phyloP scores from a whole-genome alignment of 129 eudicot species.

The Artemisia argyi region DNA sequence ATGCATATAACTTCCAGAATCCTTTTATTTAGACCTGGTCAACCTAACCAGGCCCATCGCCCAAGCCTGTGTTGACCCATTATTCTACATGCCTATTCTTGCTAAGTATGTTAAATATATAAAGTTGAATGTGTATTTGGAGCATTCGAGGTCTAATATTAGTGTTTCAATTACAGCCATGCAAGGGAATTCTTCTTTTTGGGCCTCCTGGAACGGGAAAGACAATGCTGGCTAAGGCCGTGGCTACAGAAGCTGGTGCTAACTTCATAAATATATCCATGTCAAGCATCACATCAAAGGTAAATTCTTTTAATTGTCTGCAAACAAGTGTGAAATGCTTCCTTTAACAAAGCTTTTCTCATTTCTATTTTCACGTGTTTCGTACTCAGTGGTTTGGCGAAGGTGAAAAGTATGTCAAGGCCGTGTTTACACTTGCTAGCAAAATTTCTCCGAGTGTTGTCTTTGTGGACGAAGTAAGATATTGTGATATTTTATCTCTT shows the following conservation, averaged over 20 bases:
- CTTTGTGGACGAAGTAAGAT: constrained; percentile 89
- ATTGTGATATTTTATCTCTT: constrained; percentile 4
- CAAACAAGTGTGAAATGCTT: constrained; percentile 3
- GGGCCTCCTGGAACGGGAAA: constrained; percentile 99
- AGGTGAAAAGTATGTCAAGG: constrained; percentile 96
- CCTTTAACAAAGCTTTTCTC: constrained; percentile 15
- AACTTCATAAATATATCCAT: constrained; percentile 91
- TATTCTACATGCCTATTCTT: too few relatives aligned
- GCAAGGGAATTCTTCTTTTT: constrained; percentile 91
- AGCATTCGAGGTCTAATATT: constrained; percentile 18
- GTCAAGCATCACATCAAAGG: constrained; percentile 98
- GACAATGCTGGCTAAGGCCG: constrained; percentile 99
- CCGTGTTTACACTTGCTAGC: constrained; percentile 93
- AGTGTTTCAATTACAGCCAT: constrained; percentile 58
- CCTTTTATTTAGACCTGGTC: too few relatives aligned
- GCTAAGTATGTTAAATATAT: too few relatives aligned
- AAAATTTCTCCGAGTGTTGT: constrained; percentile 95
- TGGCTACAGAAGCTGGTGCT: constrained; percentile 99
- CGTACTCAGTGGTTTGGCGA: constrained; percentile 92
- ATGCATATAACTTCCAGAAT: too few relatives aligned
- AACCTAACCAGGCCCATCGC: too few relatives aligned
- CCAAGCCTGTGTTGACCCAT: too few relatives aligned
- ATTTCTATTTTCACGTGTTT: constrained; percentile 17
- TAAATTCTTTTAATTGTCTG: constrained; percentile 16
- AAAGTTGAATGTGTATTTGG: background rate